Percentiles rank a stretch among this genome's conserved stretches.
phyloP scores from a whole-genome alignment of 257 asterid genomes.

The Ajuga chamaepitys region DNA sequence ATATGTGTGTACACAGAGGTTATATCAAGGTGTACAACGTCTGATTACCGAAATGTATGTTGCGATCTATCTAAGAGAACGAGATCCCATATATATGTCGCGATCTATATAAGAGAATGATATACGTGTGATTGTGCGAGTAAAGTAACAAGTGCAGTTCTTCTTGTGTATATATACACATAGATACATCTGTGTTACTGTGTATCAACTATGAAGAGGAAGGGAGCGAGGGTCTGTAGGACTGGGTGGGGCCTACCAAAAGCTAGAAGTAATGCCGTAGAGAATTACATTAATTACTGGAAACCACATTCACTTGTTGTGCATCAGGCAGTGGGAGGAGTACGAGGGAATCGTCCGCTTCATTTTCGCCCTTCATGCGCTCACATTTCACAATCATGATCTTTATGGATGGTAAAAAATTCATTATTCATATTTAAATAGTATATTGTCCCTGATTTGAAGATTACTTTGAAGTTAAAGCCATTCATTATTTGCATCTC shows the following conservation, averaged over 20 bases:
- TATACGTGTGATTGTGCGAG: constrained; percentile 16
- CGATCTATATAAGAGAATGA: constrained; percentile 17
- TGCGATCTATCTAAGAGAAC: constrained; percentile 18
- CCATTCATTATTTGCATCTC: too few species aligned
- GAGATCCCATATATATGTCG: constrained; percentile 22
- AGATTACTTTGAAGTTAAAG: too few species aligned
- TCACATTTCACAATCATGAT: neutral
- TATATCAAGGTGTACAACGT: neutral
- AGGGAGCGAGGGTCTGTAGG: neutral
- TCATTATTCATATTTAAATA: too few species aligned
- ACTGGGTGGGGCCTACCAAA: constrained; percentile 17
- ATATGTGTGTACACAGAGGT: neutral
- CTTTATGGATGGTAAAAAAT: neutral
- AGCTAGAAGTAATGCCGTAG: constrained; percentile 41
- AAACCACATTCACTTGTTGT: neutral
- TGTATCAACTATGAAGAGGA: neutral
- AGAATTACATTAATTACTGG: constrained; percentile 14
- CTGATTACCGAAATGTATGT: neutral
- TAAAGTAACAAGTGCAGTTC: neutral
- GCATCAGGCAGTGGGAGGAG: neutral
- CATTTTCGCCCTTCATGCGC: neutral
- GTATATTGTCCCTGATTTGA: too few species aligned
- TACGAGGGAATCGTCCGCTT: neutral
- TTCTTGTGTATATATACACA: neutral
- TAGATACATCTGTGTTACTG: neutral